These are phyloP conservation scores for Phanerodontia chrysosporium DNA, from an alignment of 768 basidiomycete species.

Conservation along the genomic window DNA sequence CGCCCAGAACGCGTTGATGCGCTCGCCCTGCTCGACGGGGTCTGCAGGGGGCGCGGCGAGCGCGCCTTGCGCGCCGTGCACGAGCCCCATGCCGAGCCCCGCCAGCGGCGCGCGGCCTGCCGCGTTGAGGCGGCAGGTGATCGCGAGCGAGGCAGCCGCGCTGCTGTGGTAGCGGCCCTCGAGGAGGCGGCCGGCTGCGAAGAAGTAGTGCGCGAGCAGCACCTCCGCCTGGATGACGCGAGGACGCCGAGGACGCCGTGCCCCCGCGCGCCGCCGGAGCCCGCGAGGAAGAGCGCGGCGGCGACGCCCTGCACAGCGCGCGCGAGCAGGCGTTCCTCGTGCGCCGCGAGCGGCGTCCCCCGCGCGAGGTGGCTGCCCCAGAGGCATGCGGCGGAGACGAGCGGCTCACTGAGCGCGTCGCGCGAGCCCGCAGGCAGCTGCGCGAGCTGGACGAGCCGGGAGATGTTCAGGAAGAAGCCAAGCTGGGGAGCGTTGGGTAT, in stretches of 20 bases:
- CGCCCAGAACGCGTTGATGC: slow-evolving; percentile 25
- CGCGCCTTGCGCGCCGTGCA: neutral
- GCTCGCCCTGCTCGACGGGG: slow-evolving; percentile 21
- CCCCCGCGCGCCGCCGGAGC: slow-evolving; percentile 22
- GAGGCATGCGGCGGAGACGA: slow-evolving; percentile 40
- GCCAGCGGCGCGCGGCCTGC: neutral
- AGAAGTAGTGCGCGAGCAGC: slow-evolving; percentile 28
- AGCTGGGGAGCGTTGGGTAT: slow-evolving; percentile 53
- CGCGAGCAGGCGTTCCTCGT: slow-evolving; percentile 39
- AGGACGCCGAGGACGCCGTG: slow-evolving; percentile 32
- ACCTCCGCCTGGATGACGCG: slow-evolving; percentile 29
- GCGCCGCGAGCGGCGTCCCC: slow-evolving; percentile 17
- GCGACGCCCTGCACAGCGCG: slow-evolving; percentile 47
- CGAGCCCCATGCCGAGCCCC: slow-evolving; percentile 1
- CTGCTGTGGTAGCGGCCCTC: slow-evolving; percentile 29
- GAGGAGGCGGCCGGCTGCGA: slow-evolving; percentile 22
- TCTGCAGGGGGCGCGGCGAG: slow-evolving; percentile 11
- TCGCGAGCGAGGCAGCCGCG: slow-evolving; percentile 27
- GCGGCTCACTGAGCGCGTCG: slow-evolving; percentile 28
- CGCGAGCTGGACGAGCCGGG: slow-evolving; percentile 39
- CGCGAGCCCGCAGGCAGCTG: slow-evolving; percentile 21
- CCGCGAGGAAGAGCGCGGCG: slow-evolving; percentile 23
- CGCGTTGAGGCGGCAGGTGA: slow-evolving; percentile 25
- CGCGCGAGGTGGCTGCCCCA: slow-evolving; percentile 30
- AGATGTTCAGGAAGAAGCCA: slow-evolving; percentile 60